Conservation (phyloP, 768 basidiomycete species). For the Lanmaoa pseudosensibilis region DNA sequence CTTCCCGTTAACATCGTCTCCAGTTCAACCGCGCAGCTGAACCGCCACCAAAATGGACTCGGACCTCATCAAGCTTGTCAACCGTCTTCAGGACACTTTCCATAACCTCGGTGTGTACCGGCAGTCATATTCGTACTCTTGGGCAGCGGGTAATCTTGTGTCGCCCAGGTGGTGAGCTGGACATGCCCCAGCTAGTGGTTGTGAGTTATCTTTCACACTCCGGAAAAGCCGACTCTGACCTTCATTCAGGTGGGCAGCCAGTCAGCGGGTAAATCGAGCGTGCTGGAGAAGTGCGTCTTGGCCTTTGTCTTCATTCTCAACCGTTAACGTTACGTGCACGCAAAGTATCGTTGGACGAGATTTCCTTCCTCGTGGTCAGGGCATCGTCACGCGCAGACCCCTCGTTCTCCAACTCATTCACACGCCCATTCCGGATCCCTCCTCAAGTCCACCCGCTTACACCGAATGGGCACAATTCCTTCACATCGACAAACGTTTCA, state of each 20-base stretch:
- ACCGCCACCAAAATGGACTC: conserved; percentile 69
- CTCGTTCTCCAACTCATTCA: conserved; percentile 95
- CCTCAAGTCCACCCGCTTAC: conserved; percentile 45
- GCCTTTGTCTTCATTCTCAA: conserved; percentile 3
- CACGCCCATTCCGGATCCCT: conserved; percentile 61
- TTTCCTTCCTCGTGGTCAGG: conserved; percentile 84
- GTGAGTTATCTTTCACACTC: conserved; percentile 46
- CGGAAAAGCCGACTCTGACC: not conserved
- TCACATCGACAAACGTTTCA: conserved; percentile 93
- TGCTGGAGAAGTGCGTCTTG: conserved; percentile 83
- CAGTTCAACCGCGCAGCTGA: not conserved
- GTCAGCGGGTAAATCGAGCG: conserved; percentile 94
- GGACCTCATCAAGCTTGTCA: conserved; percentile 91
- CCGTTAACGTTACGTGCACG: not conserved
- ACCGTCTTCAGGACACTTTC: conserved; percentile 93
- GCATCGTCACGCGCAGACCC: conserved; percentile 95
- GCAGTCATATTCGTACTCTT: not conserved
- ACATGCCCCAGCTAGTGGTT: conserved; percentile 90
- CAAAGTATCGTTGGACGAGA: conserved; percentile 90
- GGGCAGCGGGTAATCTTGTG: conserved; percentile 10
- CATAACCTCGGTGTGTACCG: conserved; percentile 71
- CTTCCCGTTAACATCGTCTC: conserved; percentile 6
- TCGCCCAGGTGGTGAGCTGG: conserved; percentile 75
- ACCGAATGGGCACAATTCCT: conserved; percentile 97
- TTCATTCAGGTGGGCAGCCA: conserved; percentile 83